Conservation (phyloP, 257 asterid genomes). For the Rhazya stricta region DNA sequence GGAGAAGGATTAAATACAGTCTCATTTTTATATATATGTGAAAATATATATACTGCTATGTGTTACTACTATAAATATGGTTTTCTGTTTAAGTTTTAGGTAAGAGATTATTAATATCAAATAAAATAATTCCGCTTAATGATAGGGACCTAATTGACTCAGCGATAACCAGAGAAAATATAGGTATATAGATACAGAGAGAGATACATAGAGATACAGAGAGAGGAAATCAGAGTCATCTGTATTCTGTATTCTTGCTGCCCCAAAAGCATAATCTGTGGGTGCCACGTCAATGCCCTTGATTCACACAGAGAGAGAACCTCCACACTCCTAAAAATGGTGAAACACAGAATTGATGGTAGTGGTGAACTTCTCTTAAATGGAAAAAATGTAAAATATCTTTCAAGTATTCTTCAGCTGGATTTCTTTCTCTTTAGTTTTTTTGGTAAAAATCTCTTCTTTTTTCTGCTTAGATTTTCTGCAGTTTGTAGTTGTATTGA, state of each 20-base stretch:
- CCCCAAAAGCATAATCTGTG: constrained; percentile 16
- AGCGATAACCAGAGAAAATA: constrained; percentile 14
- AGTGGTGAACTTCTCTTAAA: background rate
- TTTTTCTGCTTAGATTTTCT: constrained; percentile 3
- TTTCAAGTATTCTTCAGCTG: background rate
- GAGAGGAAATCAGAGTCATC: background rate
- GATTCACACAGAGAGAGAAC: background rate
- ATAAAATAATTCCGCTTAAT: constrained; percentile 18
- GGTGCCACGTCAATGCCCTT: background rate
- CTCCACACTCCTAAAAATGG: background rate
- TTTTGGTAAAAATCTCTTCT: background rate
- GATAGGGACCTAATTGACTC: constrained; percentile 22
- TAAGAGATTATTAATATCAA: constrained; percentile 8
- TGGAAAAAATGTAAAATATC: background rate
- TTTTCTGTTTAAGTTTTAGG: constrained; percentile 5
- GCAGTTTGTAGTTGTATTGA: background rate
- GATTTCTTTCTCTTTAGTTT: background rate
- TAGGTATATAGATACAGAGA: background rate
- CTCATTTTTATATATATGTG: background rate
- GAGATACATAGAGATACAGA: background rate
- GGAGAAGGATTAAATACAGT: constrained; percentile 35
- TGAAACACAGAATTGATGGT: background rate
- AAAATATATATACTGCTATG: no score
- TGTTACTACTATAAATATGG: background rate
- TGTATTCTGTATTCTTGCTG: constrained; percentile 22